Percentiles rank a stretch among this genome's conserved stretches.
These are phyloP conservation scores for Rhizopogon salebrosus DNA, from an alignment of 768 basidiomycete genomes.

Conservation along the genomic window DNA sequence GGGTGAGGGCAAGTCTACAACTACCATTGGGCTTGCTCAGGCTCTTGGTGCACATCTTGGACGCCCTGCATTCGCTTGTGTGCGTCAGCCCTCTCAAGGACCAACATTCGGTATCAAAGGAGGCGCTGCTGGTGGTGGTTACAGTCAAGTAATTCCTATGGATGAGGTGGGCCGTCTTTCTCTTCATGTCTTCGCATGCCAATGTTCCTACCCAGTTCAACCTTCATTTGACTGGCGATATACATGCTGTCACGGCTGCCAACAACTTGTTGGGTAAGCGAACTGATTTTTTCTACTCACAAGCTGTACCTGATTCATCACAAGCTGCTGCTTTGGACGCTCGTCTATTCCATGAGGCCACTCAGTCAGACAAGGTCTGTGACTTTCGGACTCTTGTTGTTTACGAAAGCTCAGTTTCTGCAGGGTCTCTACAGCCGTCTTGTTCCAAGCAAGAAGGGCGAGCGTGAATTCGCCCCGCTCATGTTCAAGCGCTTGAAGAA, in stretches of 20 bases:
- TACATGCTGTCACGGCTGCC: conserved; percentile 95
- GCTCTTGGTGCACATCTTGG: conserved; percentile 92
- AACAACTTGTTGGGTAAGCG: conserved; percentile 86
- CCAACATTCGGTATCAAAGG: conserved; percentile 99
- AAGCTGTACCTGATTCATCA: conserved; percentile 4
- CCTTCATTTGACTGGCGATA: conserved; percentile 93
- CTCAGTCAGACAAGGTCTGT: conserved; percentile 83
- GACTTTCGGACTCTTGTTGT: not conserved
- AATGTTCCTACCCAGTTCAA: conserved; percentile 62
- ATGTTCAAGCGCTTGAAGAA: conserved; percentile 96
- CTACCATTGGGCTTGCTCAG: conserved; percentile 94
- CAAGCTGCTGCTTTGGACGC: conserved; percentile 95
- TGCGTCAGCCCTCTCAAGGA: conserved; percentile 96
- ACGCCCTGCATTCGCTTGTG: conserved; percentile 92
- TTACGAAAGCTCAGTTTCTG: not conserved
- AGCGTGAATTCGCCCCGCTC: conserved; percentile 89
- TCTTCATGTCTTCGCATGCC: not conserved
- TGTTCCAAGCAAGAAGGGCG: conserved; percentile 90
- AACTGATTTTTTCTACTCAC: not conserved
- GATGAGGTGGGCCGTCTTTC: conserved; percentile 61
- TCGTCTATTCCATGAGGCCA: conserved; percentile 95
- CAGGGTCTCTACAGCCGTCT: conserved; percentile 86
- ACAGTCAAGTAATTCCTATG: conserved; percentile 99
- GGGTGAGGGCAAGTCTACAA: conserved; percentile 98
- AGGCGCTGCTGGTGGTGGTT: conserved; percentile 96